Conservation (phyloP, 768 basidiomycete genomes). For the Paxillus ammoniavirescens region DNA sequence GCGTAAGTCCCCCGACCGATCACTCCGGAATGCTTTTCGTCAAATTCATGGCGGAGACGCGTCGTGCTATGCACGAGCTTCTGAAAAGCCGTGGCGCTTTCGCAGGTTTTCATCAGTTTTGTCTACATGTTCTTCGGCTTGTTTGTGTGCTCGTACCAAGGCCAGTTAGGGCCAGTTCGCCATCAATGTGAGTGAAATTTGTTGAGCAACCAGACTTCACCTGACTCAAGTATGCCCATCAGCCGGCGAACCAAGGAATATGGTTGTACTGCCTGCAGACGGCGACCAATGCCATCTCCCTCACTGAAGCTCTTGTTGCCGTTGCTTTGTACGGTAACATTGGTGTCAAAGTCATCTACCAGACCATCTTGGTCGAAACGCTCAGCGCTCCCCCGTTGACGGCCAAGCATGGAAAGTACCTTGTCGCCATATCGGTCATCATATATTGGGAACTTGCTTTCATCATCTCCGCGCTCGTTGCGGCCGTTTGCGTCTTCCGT, state of each 20-base stretch:
- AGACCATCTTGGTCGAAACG: constrained; percentile 50
- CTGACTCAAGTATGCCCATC: neutral
- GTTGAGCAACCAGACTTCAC: neutral
- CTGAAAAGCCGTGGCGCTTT: constrained; percentile 61
- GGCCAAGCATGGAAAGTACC: constrained; percentile 29
- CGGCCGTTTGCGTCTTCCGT: constrained; percentile 57
- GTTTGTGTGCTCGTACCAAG: constrained; percentile 58
- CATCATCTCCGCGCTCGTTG: constrained; percentile 52
- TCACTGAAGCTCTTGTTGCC: constrained; percentile 55
- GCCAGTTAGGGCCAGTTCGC: constrained; percentile 62
- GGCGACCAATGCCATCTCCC: constrained; percentile 41
- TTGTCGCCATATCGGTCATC: constrained; percentile 23
- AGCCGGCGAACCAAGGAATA: constrained; percentile 34
- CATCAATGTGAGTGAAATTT: constrained; percentile 20
- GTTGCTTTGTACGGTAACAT: constrained; percentile 66
- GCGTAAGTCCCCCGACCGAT: constrained; percentile 34
- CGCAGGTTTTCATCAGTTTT: constrained; percentile 50
- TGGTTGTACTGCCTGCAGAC: constrained; percentile 34
- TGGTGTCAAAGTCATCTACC: constrained; percentile 58
- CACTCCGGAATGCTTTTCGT: constrained; percentile 29
- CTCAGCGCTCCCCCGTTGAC: constrained; percentile 52
- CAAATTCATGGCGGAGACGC: constrained; percentile 63
- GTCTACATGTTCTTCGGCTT: constrained; percentile 60
- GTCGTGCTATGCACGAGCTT: constrained; percentile 67
- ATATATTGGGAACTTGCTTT: constrained; percentile 40